Conservation (phyloP, 2,329 filamentous ascomycete genomes). For the Paecilomyces niveus region DNA sequence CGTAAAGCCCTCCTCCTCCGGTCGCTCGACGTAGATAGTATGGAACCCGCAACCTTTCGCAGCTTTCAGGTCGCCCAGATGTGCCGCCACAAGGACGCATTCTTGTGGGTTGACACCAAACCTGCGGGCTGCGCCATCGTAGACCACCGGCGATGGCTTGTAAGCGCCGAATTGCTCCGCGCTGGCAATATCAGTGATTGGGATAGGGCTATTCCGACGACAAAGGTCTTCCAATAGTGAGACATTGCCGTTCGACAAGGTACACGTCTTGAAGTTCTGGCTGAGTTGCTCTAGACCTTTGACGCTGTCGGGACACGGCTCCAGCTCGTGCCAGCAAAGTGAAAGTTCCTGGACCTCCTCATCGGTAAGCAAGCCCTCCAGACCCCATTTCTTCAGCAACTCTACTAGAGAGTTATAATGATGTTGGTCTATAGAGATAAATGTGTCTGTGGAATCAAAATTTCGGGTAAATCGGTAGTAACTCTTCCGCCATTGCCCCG, state of each 20-base stretch:
- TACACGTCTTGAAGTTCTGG: constrained; percentile 49
- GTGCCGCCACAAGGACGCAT: constrained; percentile 67
- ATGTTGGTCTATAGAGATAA: constrained; percentile 67
- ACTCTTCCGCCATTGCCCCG: constrained; percentile 61
- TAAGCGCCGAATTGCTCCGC: constrained; percentile 61
- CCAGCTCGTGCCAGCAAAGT: constrained; percentile 59
- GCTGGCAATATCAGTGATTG: constrained; percentile 54
- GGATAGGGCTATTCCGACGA: constrained; percentile 46
- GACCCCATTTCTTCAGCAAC: constrained; percentile 50
- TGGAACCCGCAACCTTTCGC: constrained; percentile 54
- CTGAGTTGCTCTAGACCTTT: constrained; percentile 49
- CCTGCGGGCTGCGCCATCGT: constrained; percentile 54
- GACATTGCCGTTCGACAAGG: constrained; percentile 63
- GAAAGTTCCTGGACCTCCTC: constrained; percentile 58
- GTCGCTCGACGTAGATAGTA: constrained; percentile 63
- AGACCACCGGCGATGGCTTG: constrained; percentile 59
- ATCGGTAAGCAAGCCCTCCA: constrained; percentile 55
- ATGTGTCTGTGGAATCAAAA: constrained; percentile 36
- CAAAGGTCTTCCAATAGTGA: constrained; percentile 55
- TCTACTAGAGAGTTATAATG: constrained; percentile 56
- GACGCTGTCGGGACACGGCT: constrained; percentile 55
- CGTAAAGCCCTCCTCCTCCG: constrained; percentile 54
- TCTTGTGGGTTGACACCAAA: constrained; percentile 50
- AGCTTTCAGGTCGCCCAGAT: constrained; percentile 57
- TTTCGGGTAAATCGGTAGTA: constrained; percentile 56